These are phyloP conservation scores for Pichia sp. DNA, from an alignment of 1,139 yeast species.

Conservation along the genomic window DNA sequence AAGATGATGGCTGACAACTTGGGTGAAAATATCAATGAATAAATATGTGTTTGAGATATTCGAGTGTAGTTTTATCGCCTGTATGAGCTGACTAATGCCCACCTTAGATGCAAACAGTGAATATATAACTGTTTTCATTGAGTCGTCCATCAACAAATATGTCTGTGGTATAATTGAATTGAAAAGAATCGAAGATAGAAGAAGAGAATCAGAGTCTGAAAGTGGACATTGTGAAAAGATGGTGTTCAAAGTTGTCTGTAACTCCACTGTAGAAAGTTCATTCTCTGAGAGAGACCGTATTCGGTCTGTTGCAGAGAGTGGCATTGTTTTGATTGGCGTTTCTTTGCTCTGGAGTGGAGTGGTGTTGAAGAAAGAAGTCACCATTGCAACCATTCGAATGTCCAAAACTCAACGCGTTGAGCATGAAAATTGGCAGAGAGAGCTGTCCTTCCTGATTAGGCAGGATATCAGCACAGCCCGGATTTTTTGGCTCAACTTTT, in stretches of 20 bases:
- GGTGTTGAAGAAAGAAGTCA: neutral
- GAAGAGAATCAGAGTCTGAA: conserved; percentile 9
- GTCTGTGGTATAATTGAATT: conserved; percentile 16
- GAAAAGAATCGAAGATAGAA: conserved; percentile 12
- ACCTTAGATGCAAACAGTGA: conserved; percentile 2
- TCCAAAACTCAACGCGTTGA: too few species aligned
- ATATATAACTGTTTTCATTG: conserved; percentile 1
- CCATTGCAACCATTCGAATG: too few species aligned
- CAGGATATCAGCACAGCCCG: too few species aligned
- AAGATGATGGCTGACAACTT: neutral
- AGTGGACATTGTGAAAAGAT: conserved; percentile 8
- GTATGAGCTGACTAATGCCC: conserved; percentile 9
- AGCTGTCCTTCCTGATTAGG: too few species aligned
- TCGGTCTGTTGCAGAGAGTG: neutral
- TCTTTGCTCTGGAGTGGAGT: too few species aligned
- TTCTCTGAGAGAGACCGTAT: neutral
- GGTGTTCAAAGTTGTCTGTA: conserved; percentile 14
- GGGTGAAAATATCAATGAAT: conserved; percentile 4
- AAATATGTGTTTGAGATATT: neutral
- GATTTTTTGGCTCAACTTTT: too few species aligned
- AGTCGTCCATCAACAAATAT: conserved; percentile 11
- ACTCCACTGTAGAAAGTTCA: conserved; percentile 11
- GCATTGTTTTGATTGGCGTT: neutral
- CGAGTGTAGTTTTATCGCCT: neutral
- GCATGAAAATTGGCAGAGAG: too few species aligned